Evolutionary conservation across 1,284 basidiomycete species (phyloP).

Genomic region (Moesziomyces aphidis): DNA sequence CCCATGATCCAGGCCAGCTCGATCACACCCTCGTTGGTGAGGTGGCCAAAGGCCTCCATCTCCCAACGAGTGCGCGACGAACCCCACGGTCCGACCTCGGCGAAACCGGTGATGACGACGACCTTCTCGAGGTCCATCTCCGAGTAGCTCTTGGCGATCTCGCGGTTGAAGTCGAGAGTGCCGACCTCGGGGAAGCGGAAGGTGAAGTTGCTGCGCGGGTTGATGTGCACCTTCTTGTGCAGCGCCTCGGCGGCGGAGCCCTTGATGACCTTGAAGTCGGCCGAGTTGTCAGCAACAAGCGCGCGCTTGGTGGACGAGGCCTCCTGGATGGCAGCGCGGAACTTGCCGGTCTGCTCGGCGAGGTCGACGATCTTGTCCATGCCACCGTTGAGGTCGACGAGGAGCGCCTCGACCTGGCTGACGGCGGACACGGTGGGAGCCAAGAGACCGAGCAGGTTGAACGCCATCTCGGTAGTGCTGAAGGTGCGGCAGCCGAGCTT

Average conservation of each 20-base stretch:
- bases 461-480: slow-evolving; percentile 99
- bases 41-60: slow-evolving; percentile 65
- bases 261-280: slow-evolving; percentile 91
- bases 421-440: slow-evolving; percentile 99
- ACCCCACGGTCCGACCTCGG: slow-evolving; percentile 98
- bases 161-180: slow-evolving; percentile 73
- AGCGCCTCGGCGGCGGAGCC: slow-evolving; percentile 93
- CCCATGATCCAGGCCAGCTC: slow-evolving; percentile 99
- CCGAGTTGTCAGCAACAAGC: slow-evolving; percentile 90
- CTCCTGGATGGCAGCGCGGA: slow-evolving; percentile 79
- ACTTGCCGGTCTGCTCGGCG: slow-evolving; percentile 68
- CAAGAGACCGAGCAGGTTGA: slow-evolving; percentile 97
- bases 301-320: slow-evolving; percentile 92
- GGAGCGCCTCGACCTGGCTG: slow-evolving; percentile 98
- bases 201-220: slow-evolving; percentile 96
- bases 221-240: slow-evolving; percentile 90
- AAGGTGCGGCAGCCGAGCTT: slow-evolving; percentile 94
- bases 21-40: slow-evolving; percentile 88
- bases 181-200: slow-evolving; percentile 87
- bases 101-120: slow-evolving; percentile 94
- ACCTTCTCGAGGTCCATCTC: slow-evolving; percentile 92
- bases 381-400: slow-evolving; percentile 88
- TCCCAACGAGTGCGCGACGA: slow-evolving; percentile 99
- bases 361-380: slow-evolving; percentile 70
- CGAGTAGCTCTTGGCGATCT: slow-evolving; percentile 72